These are phyloP conservation scores for Kappamyces sp. DNA, from an alignment of 192 early-diverging fungal species.

Conservation along the genomic window DNA sequence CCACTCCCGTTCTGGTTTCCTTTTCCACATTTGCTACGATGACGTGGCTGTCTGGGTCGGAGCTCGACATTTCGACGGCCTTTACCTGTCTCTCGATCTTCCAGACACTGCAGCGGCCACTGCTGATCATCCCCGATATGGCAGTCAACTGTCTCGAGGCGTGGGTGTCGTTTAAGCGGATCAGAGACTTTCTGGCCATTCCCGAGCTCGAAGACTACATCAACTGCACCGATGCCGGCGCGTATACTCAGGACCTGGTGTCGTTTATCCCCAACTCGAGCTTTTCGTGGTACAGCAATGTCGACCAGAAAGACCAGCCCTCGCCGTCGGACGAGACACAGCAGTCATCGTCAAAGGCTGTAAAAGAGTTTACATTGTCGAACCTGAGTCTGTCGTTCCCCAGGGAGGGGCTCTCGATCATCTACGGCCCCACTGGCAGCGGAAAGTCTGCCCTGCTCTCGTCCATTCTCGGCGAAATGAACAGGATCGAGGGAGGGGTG, in stretches of 20 bases:
- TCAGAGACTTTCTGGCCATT: conserved; percentile 70
- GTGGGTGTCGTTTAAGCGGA: conserved; percentile 51
- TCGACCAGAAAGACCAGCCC: background rate
- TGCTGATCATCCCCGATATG: conserved; percentile 52
- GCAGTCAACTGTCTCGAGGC: conserved; percentile 47
- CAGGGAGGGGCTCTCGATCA: conserved; percentile 64
- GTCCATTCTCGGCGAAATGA: conserved; percentile 66
- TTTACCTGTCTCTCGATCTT: conserved; percentile 64
- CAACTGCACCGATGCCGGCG: conserved; percentile 1
- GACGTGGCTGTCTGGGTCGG: conserved; percentile 40
- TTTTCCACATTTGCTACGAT: conserved; percentile 46
- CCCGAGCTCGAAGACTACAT: conserved; percentile 54
- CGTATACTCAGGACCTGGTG: background rate
- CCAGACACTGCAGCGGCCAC: conserved; percentile 51
- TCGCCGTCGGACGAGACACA: background rate
- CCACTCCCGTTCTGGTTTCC: conserved; percentile 46
- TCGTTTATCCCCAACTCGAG: background rate
- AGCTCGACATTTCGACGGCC: conserved; percentile 40
- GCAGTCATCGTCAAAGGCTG: background rate
- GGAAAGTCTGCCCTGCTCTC: conserved; percentile 71
- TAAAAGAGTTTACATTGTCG: conserved; percentile 41
- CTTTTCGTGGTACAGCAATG: background rate
- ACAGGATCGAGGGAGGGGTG: conserved; percentile 11
- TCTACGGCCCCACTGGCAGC: conserved; percentile 74
- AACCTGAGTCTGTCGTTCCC: conserved; percentile 68